phyloP scores from a whole-genome alignment of 1,284 basidiomycete genomes.

The Ustilago loliicola region DNA sequence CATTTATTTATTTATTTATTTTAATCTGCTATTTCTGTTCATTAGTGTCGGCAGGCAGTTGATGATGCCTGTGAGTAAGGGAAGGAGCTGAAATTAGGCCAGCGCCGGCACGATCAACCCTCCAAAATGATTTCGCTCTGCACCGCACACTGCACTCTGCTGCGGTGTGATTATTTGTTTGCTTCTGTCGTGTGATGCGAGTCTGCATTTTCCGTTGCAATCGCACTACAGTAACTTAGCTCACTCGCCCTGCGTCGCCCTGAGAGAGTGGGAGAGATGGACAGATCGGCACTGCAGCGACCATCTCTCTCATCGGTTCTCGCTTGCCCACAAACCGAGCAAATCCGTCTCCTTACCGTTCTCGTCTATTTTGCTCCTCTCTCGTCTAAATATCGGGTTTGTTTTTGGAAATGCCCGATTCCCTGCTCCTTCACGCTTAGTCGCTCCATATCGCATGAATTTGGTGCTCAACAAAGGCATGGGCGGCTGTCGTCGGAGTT shows the following conservation, averaged over 20 bases:
- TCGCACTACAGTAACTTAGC: neutral
- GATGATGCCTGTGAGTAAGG: too few species aligned
- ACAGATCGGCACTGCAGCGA: neutral
- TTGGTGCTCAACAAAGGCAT: neutral
- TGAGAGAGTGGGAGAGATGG: neutral
- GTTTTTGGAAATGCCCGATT: neutral
- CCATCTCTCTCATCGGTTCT: neutral
- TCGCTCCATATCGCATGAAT: neutral
- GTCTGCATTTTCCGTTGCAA: neutral
- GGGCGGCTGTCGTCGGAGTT: neutral
- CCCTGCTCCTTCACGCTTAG: neutral
- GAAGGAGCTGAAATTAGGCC: neutral
- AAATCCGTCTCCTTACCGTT: neutral
- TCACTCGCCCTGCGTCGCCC: too few species aligned
- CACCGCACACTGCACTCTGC: constrained; percentile 3
- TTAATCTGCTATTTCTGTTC: neutral
- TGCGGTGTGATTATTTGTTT: neutral
- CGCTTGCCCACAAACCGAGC: neutral
- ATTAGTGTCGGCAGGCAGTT: neutral
- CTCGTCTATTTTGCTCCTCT: neutral
- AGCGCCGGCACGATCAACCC: neutral
- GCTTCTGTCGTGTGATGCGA: constrained; percentile 3
- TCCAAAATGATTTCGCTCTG: neutral
- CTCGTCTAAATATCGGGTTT: constrained; percentile 1
- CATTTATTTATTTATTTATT: neutral